Base-by-base conservation (phyloP, 805 yeast genomes). In the Starmerella powellii region DNA sequence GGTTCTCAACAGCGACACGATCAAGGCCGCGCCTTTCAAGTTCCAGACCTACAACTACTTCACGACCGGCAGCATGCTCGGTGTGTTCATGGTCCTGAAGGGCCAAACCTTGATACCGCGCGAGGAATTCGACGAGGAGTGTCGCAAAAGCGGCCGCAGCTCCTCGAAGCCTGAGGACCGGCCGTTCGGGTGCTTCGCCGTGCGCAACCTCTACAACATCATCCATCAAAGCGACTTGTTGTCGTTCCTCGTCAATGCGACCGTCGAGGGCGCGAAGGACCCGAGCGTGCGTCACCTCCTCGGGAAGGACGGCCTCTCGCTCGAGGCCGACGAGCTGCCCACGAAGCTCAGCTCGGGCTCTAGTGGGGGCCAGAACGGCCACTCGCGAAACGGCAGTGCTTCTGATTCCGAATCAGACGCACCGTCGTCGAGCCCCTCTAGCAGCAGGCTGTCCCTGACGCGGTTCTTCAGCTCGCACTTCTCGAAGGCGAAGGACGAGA, bases 201-300 rank as follows among this genome's bases (percentile, higher is more conserved):
- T 80, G 49, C 62, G 66, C 2, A 80, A 81, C 53, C 60, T 82
- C 28, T 91, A 82, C 63, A 88, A 88, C 56, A 63, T 91, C 6
- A 80, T 80, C 59, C 94, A 88, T 58, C 81, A 85, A 1, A 81
- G 93, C 53, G 98, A 88, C 58, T 94, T 96, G 1, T 78, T 91
- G 30, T 93, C 93, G 0, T 86, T 83, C 56, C 64, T 95, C 44
- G 63, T 88, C 48, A 95, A 86, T 56, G 95, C 97, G 1, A 64
- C 88, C 34, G 74, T 87, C 6, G 66, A 71, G 48, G 67, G 61
- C 3, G 54, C 53, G 13, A 17, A 37, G 2, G 30, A n/a, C 8
- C 33, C 36, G 13, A 34, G 31, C 3, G 33, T 6, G 12, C 19
- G 24, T 31, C 15, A 21, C 12, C 26, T 45, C 8, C 30, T 35